Conservation (phyloP, 306 rosid genomes). For the Rosa multiflora region DNA sequence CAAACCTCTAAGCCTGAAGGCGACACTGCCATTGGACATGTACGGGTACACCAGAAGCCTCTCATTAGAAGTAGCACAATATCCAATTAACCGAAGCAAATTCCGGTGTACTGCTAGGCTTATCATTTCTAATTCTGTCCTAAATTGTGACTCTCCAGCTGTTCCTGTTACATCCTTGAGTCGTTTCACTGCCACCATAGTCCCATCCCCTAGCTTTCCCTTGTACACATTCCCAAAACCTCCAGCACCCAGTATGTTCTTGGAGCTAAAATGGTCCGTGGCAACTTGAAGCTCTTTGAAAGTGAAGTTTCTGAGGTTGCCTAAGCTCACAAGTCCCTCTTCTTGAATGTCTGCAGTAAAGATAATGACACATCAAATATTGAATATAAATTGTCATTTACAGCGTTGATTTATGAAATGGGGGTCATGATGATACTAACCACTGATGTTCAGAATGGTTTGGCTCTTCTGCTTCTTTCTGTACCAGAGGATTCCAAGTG, state of each 20-base stretch:
- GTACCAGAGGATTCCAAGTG: constrained; percentile 56
- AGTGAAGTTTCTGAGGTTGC: constrained; percentile 75
- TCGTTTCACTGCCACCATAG: constrained; percentile 92
- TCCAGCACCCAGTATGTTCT: constrained; percentile 91
- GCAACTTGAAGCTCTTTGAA: constrained; percentile 88
- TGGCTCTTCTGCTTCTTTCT: constrained; percentile 58
- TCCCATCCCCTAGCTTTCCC: constrained; percentile 85
- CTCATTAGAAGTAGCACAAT: constrained; percentile 77
- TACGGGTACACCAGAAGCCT: constrained; percentile 91
- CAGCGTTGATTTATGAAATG: constrained; percentile 12
- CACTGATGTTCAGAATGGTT: constrained; percentile 60
- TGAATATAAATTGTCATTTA: background rate
- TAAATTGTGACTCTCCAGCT: constrained; percentile 87
- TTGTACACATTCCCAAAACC: constrained; percentile 92
- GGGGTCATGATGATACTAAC: constrained; percentile 38
- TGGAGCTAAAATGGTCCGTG: constrained; percentile 75
- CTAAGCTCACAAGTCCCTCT: constrained; percentile 75
- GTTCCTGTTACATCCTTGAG: constrained; percentile 84
- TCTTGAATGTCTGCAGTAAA: constrained; percentile 61
- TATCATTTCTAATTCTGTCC: constrained; percentile 95
- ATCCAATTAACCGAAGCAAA: constrained; percentile 82
- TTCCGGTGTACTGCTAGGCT: constrained; percentile 95
- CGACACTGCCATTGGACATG: constrained; percentile 97
- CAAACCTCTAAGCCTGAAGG: constrained; percentile 88
- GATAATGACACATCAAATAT: background rate